Conservation (phyloP, 768 basidiomycete genomes). For the Mycena sanguinolenta region DNA sequence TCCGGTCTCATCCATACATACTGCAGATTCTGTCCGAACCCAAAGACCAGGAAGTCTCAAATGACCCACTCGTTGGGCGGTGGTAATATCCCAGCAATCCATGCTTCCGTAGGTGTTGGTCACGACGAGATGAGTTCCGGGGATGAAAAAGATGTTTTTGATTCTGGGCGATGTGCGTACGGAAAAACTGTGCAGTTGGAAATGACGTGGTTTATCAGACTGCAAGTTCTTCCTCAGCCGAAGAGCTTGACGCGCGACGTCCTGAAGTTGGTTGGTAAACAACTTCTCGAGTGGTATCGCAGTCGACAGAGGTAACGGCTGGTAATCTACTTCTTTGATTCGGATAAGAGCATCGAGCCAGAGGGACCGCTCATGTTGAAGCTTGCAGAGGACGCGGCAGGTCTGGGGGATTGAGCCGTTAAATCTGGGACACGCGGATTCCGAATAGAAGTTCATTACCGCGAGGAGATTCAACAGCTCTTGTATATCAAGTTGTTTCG, state of each 20-base stretch:
- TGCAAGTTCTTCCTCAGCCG: neutral
- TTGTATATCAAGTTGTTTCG: neutral
- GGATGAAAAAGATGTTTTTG: conserved; percentile 2
- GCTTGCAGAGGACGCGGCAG: neutral
- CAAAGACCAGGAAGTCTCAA: neutral
- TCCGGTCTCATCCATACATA: neutral
- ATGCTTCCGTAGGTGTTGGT: too few species aligned
- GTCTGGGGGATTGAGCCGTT: neutral
- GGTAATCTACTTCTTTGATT: neutral
- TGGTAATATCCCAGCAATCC: conserved; percentile 13
- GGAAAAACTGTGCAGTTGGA: neutral
- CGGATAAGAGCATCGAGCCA: neutral
- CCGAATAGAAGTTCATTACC: neutral
- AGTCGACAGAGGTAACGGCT: neutral
- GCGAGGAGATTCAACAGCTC: neutral
- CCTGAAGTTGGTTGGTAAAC: neutral
- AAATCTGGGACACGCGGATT: too few species aligned
- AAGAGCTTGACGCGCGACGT: neutral
- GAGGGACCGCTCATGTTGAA: neutral
- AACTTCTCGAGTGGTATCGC: neutral
- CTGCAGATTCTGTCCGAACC: neutral
- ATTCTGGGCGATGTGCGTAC: neutral
- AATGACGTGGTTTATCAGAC: neutral
- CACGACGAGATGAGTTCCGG: neutral
- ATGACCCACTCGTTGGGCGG: neutral